Conservation (phyloP, 257 asterid species). For the Linderniella brevidens region DNA sequence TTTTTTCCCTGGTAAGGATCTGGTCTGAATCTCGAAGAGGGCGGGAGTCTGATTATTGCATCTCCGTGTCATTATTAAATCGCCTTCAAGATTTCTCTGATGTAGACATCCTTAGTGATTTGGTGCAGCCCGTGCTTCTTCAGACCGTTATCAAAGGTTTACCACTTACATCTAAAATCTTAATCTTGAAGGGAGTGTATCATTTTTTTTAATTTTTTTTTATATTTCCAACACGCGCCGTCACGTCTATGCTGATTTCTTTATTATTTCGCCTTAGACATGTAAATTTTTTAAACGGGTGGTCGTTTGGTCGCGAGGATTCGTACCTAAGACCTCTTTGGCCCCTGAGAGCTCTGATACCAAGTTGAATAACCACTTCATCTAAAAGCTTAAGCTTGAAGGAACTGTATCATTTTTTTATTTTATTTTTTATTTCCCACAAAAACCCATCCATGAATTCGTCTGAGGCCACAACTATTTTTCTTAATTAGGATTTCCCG, state of each 20-base stretch:
- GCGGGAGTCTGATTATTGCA: slow-evolving; percentile 26
- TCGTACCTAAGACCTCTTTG: no score
- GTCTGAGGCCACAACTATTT: neutral
- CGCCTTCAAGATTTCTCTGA: slow-evolving; percentile 16
- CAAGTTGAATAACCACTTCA: no score
- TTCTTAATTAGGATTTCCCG: slow-evolving; percentile 40
- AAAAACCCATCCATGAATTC: neutral
- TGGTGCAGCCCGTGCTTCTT: slow-evolving; percentile 59
- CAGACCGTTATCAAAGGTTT: slow-evolving; percentile 71
- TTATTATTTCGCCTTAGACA: slow-evolving; percentile 4
- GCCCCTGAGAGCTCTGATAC: no score
- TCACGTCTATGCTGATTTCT: no score
- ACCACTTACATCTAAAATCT: slow-evolving; percentile 8
- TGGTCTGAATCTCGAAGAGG: slow-evolving; percentile 33
- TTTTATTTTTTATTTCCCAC: no score
- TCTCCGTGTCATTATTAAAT: slow-evolving; percentile 33
- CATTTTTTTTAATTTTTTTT: no score
- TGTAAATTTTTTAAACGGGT: no score
- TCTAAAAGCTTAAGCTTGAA: no score
- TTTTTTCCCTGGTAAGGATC: slow-evolving; percentile 31
- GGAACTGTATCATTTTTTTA: no score
- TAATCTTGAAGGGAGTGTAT: no score
- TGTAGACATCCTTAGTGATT: slow-evolving; percentile 37
- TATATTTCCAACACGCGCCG: no score
- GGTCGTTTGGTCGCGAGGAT: no score